Evolutionary conservation across 73 alveolate genomes (phyloP), one percentile per base, ranked within the genome.

Genomic region (Uronychia setigera): DNA sequence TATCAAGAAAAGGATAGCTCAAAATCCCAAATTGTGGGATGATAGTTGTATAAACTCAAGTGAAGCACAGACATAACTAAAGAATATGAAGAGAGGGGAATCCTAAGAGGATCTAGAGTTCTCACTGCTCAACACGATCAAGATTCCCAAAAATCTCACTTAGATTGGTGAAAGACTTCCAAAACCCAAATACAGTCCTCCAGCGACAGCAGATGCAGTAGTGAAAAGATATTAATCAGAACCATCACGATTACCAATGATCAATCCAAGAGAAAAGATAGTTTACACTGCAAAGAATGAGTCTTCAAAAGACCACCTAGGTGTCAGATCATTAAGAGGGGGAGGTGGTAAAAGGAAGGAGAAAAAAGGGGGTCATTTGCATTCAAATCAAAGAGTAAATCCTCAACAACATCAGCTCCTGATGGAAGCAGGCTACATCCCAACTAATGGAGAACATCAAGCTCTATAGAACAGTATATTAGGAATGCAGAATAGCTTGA

Each of bases 161-260:
- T 19, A 46, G 67, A 46, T 46, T 19, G 67, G 67, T 5, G 67
- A 46, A 46, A 46, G 67, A 19, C 67, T 46, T 5, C 67, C 67
- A 46, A 46, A 46, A 19, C 67, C 67, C n/a, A 46, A 46, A 19
- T 46, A 46, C 19, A 46, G 19, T 46, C 67, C 67, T 19, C 67
- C 67, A 46, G 67, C 67, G 67, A 46, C 67, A 46, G 67, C 67
- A 46, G 67, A 46, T 19, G n/a, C 67, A 46, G 67, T 46, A 11
- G 67, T 46, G 19, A 46, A 46, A 5, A 46, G 67, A 19, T 46
- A 46, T 19, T 19, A 46, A 19, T 46, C 67, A 11, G 67, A 46
- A 19, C 67, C 67, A 11, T 46, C 67, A 46, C 67, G 67, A 46
- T 19, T 46, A 19, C 67, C 67, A 5, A 46, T 19, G n/a, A 46